These are phyloP conservation scores for Selaginella tamariscina DNA, from an alignment of 75 land plant species.

Conservation along the genomic window DNA sequence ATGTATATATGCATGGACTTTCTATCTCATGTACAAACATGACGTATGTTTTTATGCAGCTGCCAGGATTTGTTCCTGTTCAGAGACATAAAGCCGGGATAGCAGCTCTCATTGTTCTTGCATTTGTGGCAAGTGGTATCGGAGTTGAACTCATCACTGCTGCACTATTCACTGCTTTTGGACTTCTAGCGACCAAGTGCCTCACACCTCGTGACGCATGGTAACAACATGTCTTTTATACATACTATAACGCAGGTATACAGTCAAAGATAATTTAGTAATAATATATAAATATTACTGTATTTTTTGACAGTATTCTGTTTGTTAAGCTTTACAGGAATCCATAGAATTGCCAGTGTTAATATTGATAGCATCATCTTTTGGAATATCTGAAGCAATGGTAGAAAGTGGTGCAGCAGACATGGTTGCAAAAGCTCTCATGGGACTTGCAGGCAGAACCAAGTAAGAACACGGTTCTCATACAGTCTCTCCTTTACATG, in stretches of 20 bases:
- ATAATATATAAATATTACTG: too few relatives aligned
- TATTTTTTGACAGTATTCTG: not conserved
- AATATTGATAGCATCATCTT: constrained; percentile 29
- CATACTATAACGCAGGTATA: too few relatives aligned
- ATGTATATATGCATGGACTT: not conserved
- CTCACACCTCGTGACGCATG: constrained; percentile 22
- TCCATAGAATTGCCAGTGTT: constrained; percentile 29
- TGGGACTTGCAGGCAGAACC: constrained; percentile 30
- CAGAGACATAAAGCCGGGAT: constrained; percentile 24
- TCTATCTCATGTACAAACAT: not conserved
- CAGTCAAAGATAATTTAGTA: too few relatives aligned
- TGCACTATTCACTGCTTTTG: constrained; percentile 22
- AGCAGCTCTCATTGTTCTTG: constrained; percentile 19
- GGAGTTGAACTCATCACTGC: constrained; percentile 24
- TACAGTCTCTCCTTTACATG: not conserved
- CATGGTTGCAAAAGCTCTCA: constrained; percentile 29
- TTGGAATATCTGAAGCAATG: constrained; percentile 35
- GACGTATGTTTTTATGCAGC: constrained; percentile 15
- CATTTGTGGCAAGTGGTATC: constrained; percentile 24
- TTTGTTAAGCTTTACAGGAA: constrained; percentile 14
- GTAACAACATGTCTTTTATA: not conserved
- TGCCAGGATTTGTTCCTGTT: constrained; percentile 32
- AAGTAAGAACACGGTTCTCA: constrained; percentile 14
- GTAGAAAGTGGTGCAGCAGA: constrained; percentile 35
- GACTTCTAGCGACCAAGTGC: constrained; percentile 21